phyloP scores from a whole-genome alignment of 768 basidiomycete genomes.

The Psilocybe azurescens region DNA sequence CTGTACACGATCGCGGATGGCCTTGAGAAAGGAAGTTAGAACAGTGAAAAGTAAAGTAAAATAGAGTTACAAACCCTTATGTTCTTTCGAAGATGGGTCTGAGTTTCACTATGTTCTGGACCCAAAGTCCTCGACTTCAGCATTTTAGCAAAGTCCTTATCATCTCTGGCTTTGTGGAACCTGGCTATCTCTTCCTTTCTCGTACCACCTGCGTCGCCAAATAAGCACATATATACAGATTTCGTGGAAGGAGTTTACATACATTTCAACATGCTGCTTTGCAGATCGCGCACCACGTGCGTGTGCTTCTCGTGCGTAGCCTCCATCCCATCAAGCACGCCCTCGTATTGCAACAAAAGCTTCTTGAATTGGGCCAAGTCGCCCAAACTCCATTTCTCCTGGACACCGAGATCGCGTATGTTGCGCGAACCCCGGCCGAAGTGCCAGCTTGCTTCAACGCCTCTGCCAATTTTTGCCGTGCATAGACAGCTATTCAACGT shows the following conservation, averaged over 20 bases:
- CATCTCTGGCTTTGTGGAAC: conserved; percentile 78
- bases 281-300: conserved; percentile 57
- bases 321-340: conserved; percentile 57
- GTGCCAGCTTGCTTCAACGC: not conserved
- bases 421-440: conserved; percentile 41
- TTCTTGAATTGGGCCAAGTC: conserved; percentile 60
- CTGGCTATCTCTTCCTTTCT: conserved; percentile 83
- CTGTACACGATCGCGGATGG: conserved; percentile 72
- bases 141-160: conserved; percentile 80
- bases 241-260: conserved; percentile 16
- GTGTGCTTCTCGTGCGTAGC: conserved; percentile 44
- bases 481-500: not conserved
- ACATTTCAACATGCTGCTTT: conserved; percentile 75
- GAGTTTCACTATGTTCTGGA: conserved; percentile 87
- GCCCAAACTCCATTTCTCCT: conserved; percentile 56
- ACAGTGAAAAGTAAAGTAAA: conserved; percentile 4
- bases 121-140: conserved; percentile 78
- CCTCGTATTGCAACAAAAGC: conserved; percentile 50
- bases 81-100: conserved; percentile 72
- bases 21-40: conserved; percentile 40
- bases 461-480: not conserved
- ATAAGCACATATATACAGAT: conserved; percentile 3
- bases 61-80: conserved; percentile 59
- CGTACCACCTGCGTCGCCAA: conserved; percentile 63
- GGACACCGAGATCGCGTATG: conserved; percentile 50